phyloP scores from a whole-genome alignment of 805 yeast species.

The Lachancea nothofagi region DNA sequence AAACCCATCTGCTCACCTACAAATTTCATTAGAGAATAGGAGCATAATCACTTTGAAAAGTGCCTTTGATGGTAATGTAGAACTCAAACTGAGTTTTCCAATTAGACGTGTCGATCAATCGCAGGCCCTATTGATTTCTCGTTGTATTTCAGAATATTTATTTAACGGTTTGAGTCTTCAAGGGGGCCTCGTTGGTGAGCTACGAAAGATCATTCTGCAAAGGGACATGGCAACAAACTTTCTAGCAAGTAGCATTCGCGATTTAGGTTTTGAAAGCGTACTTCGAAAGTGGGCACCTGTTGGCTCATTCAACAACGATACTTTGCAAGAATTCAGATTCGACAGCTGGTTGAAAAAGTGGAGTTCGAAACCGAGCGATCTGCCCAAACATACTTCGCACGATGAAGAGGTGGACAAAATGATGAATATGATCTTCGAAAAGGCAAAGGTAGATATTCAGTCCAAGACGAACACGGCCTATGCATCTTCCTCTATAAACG shows the following conservation, averaged over 20 bases:
- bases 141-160: conserved; percentile 1
- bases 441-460: neutral
- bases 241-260: conserved; percentile 26
- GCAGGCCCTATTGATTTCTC: neutral
- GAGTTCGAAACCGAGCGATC: neutral
- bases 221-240: conserved; percentile 33
- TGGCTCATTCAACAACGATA: conserved; percentile 26
- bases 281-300: conserved; percentile 33
- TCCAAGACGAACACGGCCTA: neutral
- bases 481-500: neutral
- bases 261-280: conserved; percentile 19
- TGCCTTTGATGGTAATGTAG: neutral
- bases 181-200: conserved; percentile 15
- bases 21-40: neutral
- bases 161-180: neutral
- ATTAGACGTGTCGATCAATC: neutral
- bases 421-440: neutral
- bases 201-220: conserved; percentile 11
- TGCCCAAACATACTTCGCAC: neutral
- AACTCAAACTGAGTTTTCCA: neutral
- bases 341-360: conserved; percentile 6
- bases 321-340: conserved; percentile 17
- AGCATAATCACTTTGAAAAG: neutral
- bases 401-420: neutral
- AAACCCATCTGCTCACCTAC: conserved; percentile 2